phyloP scores from a whole-genome alignment of 805 yeast genomes.

The Candida vartiovaarae region DNA sequence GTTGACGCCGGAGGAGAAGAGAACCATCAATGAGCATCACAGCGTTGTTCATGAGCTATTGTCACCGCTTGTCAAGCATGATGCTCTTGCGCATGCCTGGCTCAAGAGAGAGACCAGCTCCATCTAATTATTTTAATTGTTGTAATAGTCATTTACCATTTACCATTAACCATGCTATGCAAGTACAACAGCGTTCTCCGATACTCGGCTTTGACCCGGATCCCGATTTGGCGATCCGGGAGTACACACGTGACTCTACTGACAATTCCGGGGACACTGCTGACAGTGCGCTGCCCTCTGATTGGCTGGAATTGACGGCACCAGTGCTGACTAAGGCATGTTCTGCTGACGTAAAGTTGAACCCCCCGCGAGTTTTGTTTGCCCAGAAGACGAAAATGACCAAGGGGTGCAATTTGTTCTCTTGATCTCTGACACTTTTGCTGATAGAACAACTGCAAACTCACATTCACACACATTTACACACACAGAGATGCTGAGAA shows the following conservation, averaged over 20 bases:
- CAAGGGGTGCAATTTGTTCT: too few species aligned
- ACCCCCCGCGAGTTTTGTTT: background rate
- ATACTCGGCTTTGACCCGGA: too few species aligned
- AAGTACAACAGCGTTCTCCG: background rate
- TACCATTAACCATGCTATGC: background rate
- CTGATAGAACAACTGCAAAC: background rate
- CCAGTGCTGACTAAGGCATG: too few species aligned
- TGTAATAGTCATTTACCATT: background rate
- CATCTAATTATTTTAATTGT: background rate
- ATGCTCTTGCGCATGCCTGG: slow-evolving; percentile 63
- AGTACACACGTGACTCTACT: too few species aligned
- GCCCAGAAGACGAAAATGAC: too few species aligned
- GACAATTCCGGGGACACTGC: background rate
- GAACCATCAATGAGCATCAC: slow-evolving; percentile 68
- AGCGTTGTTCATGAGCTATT: slow-evolving; percentile 45
- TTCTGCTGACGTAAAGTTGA: background rate
- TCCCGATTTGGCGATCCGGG: too few species aligned
- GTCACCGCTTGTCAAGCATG: slow-evolving; percentile 44
- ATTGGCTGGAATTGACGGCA: background rate
- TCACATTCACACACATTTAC: background rate
- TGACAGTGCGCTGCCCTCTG: background rate
- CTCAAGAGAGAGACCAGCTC: slow-evolving; percentile 47
- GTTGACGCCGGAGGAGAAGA: slow-evolving; percentile 53
- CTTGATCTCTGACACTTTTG: too few species aligned
- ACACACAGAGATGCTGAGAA: slow-evolving; percentile 8